Percentiles rank a stretch among this genome's conserved stretches.
phyloP scores from a whole-genome alignment of 2,329 filamentous ascomycete genomes.

The Coleophoma cylindrospora region DNA sequence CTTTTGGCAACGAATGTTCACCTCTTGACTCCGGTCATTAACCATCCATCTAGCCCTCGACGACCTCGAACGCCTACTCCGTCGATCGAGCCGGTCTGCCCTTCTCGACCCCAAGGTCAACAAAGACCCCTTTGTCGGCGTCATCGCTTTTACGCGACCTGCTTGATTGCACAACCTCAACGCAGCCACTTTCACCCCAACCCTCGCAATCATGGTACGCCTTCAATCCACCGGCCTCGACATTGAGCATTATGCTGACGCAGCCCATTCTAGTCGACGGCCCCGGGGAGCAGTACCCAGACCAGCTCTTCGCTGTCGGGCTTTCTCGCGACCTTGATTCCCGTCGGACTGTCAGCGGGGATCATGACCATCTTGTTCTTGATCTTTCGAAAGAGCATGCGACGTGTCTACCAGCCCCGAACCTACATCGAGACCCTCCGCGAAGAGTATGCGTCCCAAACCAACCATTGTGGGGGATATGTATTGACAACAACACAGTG shows the following conservation, averaged over 20 bases:
- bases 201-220: neutral
- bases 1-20: no score
- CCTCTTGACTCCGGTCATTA: no score
- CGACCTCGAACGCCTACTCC: neutral
- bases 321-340: slow-evolving; percentile 43
- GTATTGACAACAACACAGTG: slow-evolving; percentile 28
- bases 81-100: neutral
- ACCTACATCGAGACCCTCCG: slow-evolving; percentile 46
- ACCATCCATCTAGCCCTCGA: no score
- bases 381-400: slow-evolving; percentile 39
- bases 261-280: neutral
- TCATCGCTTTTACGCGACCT: neutral
- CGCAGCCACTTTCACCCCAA: neutral
- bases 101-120: neutral
- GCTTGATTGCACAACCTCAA: neutral
- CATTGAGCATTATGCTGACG: neutral
- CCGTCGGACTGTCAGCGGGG: slow-evolving; percentile 34
- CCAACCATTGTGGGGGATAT: neutral
- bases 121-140: neutral
- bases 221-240: no score
- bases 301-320: slow-evolving; percentile 19
- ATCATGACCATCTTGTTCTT: slow-evolving; percentile 40
- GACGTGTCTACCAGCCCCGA: slow-evolving; percentile 45
- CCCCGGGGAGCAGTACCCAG: neutral
- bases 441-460: slow-evolving; percentile 21